Evolutionary conservation across 768 basidiomycete species (phyloP).

Genomic region (Termitomyces bulborhizus): DNA sequence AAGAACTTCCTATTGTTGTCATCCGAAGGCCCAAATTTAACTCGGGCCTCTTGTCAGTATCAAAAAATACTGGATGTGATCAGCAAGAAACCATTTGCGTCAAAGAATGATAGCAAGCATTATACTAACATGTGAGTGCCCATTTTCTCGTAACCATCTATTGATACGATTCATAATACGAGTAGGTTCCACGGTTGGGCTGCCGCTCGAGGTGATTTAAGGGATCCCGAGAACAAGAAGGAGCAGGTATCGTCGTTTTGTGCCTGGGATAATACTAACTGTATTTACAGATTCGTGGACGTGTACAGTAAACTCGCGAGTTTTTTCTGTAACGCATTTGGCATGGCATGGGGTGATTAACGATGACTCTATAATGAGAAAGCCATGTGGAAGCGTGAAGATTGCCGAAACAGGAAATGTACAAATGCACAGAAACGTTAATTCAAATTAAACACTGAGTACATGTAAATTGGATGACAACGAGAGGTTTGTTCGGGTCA

Average conservation of each 20-base stretch:
- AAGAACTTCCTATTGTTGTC: not conserved
- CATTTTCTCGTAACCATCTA: constrained; percentile 1
- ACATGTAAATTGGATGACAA: not conserved
- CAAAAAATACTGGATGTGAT: constrained; percentile 44
- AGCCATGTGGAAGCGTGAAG: not conserved
- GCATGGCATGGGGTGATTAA: not conserved
- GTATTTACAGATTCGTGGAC: constrained; percentile 36
- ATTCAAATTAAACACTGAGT: not conserved
- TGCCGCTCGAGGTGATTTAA: constrained; percentile 53
- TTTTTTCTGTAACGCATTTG: constrained; percentile 37
- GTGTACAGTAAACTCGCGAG: constrained; percentile 46
- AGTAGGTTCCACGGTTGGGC: constrained; percentile 59
- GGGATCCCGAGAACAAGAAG: constrained; percentile 49
- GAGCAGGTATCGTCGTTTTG: constrained; percentile 27
- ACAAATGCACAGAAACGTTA: constrained; percentile 28
- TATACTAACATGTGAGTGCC: constrained; percentile 38
- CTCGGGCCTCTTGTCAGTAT: constrained; percentile 23
- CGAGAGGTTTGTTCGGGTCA: too few relatives aligned
- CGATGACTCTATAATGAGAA: not conserved
- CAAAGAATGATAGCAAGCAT: constrained; percentile 42
- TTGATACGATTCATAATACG: not conserved
- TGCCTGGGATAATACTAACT: not conserved
- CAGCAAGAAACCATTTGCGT: constrained; percentile 42
- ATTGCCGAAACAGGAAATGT: constrained; percentile 12
- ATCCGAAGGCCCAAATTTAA: not conserved